Percentiles rank a stretch among this genome's conserved stretches.
Evolutionary conservation across 352 stramenopile genomes (phyloP).

Genomic region (Pythium aquatile): DNA sequence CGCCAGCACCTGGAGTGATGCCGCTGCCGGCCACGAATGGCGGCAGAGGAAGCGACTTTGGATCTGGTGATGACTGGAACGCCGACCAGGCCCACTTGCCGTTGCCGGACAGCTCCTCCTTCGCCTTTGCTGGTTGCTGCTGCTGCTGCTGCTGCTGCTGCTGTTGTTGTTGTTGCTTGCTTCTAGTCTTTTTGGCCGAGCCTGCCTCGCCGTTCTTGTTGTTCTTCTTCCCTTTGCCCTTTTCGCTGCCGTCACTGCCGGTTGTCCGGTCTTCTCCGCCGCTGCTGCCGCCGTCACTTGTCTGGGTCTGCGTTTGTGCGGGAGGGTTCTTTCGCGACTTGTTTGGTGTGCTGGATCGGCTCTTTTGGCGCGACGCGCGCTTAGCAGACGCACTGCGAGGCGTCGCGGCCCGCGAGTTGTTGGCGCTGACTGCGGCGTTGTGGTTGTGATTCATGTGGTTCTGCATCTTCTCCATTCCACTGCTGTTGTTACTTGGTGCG

Average conservation of each 20-base stretch:
- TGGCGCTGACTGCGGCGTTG: not conserved
- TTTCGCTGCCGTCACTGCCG: slow-evolving; percentile 6
- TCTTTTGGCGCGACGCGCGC: slow-evolving; percentile 41
- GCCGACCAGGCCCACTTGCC: slow-evolving; percentile 84
- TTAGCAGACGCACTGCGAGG: slow-evolving; percentile 51
- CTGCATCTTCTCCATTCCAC: slow-evolving; percentile 14
- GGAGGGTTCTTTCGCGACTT: slow-evolving; percentile 41
- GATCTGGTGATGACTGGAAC: slow-evolving; percentile 81
- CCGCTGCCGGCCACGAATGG: slow-evolving; percentile 48
- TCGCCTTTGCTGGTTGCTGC: slow-evolving; percentile 35
- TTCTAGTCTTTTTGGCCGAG: slow-evolving; percentile 7
- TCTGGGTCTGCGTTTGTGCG: not conserved
- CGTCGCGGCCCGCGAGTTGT: slow-evolving; percentile 1
- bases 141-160: slow-evolving; percentile 15
- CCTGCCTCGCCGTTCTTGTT: slow-evolving; percentile 21
- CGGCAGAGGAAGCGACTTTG: slow-evolving; percentile 67
- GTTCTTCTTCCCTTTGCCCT: slow-evolving; percentile 44
- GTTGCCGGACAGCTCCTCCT: slow-evolving; percentile 49
- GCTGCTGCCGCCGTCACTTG: slow-evolving; percentile 12
- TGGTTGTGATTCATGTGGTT: not conserved
- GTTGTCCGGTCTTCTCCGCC: slow-evolving; percentile 14
- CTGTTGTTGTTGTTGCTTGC: slow-evolving; percentile 9
- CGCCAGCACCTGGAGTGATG: slow-evolving; percentile 15
- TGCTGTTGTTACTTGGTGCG: slow-evolving; percentile 27
- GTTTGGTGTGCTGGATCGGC: slow-evolving; percentile 41